A percentile compares a stretch with the other conserved stretches of the same genome.
phyloP scores from a whole-genome alignment of 1,139 yeast genomes.

The Maudiozyma humilis region DNA sequence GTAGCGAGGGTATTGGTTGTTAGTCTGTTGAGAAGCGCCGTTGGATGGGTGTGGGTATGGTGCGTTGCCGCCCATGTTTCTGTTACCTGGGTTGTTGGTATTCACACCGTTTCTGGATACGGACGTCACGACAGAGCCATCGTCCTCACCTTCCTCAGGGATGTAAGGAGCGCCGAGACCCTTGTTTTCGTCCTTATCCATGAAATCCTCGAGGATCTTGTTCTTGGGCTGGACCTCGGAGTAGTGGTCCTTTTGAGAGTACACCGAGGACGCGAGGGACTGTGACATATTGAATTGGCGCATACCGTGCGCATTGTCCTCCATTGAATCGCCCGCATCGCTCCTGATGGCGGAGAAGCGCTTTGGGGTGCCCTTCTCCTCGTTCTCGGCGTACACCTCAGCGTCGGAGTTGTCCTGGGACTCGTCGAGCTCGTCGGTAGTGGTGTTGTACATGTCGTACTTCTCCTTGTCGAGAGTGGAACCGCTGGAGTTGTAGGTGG shows the following conservation, averaged over 20 bases:
- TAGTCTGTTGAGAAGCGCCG: background rate
- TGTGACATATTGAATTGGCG: conserved; percentile 3
- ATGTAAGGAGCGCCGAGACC: conserved; percentile 1
- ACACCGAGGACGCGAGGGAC: conserved; percentile 9
- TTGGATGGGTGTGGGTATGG: conserved; percentile 26
- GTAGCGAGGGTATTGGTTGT: conserved; percentile 26
- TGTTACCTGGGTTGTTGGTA: background rate
- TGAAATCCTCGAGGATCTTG: conserved; percentile 18
- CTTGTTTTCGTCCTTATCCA: conserved; percentile 8
- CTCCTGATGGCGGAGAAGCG: conserved; percentile 23
- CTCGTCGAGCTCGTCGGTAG: background rate
- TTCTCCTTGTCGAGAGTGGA: background rate
- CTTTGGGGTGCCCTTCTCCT: conserved; percentile 12
- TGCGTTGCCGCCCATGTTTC: too few relatives aligned
- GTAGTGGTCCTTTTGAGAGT: conserved; percentile 10
- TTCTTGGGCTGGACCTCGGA: conserved; percentile 17
- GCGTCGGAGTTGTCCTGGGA: background rate
- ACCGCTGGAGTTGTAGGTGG: conserved; percentile 6
- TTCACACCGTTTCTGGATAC: conserved; percentile 70
- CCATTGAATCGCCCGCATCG: conserved; percentile 7
- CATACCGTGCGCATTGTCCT: conserved; percentile 2
- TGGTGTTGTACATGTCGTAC: background rate
- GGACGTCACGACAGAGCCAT: conserved; percentile 61
- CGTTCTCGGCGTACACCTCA: too few relatives aligned
- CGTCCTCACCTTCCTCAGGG: conserved; percentile 10